Percentiles rank a stretch among this genome's conserved stretches.
phyloP scores from a whole-genome alignment of 176 grass and related monocot species.

The Ensete ventricosum region DNA sequence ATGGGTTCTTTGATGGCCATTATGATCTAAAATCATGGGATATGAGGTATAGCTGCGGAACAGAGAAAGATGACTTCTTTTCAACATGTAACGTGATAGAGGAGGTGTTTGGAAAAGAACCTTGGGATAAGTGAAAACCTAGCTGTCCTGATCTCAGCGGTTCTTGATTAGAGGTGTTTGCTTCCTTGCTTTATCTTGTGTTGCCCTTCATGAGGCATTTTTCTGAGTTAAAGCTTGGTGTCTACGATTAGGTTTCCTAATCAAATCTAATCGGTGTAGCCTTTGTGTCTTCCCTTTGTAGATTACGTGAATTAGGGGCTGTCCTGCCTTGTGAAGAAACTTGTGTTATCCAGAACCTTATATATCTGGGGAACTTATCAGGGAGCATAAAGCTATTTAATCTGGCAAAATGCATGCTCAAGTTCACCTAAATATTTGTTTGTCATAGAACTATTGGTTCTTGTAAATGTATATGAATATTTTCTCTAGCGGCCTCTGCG shows the following conservation, averaged over 20 bases:
- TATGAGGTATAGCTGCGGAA: constrained; percentile 32
- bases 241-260: neutral
- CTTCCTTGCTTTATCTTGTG: neutral
- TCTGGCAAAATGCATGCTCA: too few relatives aligned
- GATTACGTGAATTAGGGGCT: too few relatives aligned
- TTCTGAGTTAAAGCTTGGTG: neutral
- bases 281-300: neutral
- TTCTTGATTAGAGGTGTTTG: too few relatives aligned
- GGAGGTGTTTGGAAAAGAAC: constrained; percentile 67
- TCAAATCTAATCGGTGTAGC: neutral
- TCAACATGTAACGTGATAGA: constrained; percentile 69
- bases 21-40: constrained; percentile 53
- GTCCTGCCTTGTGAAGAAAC: too few relatives aligned
- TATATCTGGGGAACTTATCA: too few relatives aligned
- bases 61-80: constrained; percentile 51
- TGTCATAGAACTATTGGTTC: too few relatives aligned
- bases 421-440: too few relatives aligned
- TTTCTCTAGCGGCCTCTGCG: too few relatives aligned
- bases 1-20: constrained; percentile 19
- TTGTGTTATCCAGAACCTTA: too few relatives aligned
- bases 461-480: too few relatives aligned
- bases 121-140: constrained; percentile 17
- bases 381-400: too few relatives aligned
- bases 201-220: neutral
- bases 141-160: neutral